These are phyloP conservation scores for Aspergillus costaricaensis DNA, from an alignment of 2,329 filamentous ascomycete species.

Conservation along the genomic window DNA sequence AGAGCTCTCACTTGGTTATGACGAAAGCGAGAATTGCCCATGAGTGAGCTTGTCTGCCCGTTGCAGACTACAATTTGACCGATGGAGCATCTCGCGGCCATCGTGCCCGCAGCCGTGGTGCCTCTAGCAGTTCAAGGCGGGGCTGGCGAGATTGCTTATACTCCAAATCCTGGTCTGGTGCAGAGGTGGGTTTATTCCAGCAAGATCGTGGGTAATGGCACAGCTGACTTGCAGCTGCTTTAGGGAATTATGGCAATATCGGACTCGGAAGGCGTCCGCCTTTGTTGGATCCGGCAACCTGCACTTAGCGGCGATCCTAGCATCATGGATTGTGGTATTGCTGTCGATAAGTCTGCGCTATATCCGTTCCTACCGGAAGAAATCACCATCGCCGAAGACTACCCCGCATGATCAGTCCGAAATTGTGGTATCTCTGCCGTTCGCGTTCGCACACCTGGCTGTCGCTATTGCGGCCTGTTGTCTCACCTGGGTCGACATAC, in stretches of 20 bases:
- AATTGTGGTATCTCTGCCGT: slow-evolving; percentile 13
- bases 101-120: not conserved
- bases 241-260: slow-evolving; percentile 27
- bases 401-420: slow-evolving; percentile 1
- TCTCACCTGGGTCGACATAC: slow-evolving; percentile 18
- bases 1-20: slow-evolving; percentile 2
- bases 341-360: slow-evolving; percentile 16
- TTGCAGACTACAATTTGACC: not conserved
- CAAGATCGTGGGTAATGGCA: not conserved
- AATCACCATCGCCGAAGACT: not conserved
- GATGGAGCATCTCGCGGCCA: slow-evolving; percentile 5
- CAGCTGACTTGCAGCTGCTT: not conserved
- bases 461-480: slow-evolving; percentile 19
- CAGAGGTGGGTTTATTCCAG: not conserved
- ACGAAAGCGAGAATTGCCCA: not conserved
- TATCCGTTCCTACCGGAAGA: slow-evolving; percentile 11
- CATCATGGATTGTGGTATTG: slow-evolving; percentile 24
- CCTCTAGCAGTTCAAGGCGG: not conserved
- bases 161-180: not conserved
- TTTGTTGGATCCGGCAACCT: slow-evolving; percentile 29
- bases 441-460: slow-evolving; percentile 20
- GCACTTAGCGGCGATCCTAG: slow-evolving; percentile 23
- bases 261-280: slow-evolving; percentile 23
- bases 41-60: not conserved
- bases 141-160: not conserved